phyloP scores from a whole-genome alignment of 2,329 filamentous ascomycete genomes.

The Bisporella sp. region DNA sequence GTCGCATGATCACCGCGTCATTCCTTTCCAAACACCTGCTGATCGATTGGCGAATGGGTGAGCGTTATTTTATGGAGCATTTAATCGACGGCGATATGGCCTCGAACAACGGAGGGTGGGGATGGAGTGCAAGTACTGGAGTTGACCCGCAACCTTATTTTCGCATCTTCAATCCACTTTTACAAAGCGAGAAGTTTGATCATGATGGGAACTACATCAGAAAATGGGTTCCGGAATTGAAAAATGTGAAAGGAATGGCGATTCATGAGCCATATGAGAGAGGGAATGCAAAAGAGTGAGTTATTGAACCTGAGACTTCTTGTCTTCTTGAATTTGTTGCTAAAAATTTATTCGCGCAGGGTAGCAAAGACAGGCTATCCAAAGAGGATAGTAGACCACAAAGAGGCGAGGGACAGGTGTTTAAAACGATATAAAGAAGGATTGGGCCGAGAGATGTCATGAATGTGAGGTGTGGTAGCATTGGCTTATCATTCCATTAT shows the following conservation, averaged over 20 bases:
- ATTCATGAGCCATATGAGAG: conserved; percentile 78
- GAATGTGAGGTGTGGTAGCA: too few relatives aligned
- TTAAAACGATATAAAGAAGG: conserved; percentile 65
- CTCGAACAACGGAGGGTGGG: conserved; percentile 29
- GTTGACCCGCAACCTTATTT: conserved; percentile 89
- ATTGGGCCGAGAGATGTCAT: conserved; percentile 29
- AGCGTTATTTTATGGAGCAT: conserved; percentile 76
- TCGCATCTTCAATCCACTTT: conserved; percentile 77
- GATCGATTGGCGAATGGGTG: conserved; percentile 77
- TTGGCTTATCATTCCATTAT: too few relatives aligned
- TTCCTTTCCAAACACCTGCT: conserved; percentile 77
- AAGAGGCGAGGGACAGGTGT: conserved; percentile 57
- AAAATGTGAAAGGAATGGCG: conserved; percentile 53
- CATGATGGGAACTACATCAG: conserved; percentile 71
- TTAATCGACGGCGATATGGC: conserved; percentile 31
- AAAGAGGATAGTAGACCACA: conserved; percentile 67
- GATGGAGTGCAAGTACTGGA: conserved; percentile 55
- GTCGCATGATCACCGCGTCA: conserved; percentile 76
- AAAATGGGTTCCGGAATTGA: conserved; percentile 74
- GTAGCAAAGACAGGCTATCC: conserved; percentile 65
- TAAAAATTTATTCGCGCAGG: too few relatives aligned
- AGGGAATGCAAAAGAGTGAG: conserved; percentile 43
- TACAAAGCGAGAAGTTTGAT: conserved; percentile 86
- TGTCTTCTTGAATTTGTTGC: too few relatives aligned
- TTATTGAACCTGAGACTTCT: too few relatives aligned